Conservation (phyloP, 1,139 yeast species). For the Ogataea hybrid region DNA sequence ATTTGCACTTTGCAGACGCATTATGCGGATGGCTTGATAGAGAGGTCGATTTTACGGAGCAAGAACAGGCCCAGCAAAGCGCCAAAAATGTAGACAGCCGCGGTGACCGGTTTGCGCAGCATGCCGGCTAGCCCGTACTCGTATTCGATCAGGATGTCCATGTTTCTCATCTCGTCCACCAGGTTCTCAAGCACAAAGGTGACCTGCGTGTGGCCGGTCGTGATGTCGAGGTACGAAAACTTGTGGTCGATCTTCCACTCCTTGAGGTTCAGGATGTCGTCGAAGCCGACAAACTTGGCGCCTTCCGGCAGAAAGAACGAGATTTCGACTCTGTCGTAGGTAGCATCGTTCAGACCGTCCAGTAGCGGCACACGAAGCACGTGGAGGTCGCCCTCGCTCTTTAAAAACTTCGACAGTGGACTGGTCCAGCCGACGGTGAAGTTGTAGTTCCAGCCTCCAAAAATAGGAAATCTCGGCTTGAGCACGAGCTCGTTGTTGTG, state of each 20-base stretch:
- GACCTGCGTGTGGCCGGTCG: constrained; percentile 78
- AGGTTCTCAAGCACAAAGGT: constrained; percentile 59
- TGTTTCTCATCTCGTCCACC: constrained; percentile 64
- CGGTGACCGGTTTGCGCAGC: constrained; percentile 62
- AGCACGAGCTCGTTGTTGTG: constrained; percentile 51
- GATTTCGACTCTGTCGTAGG: constrained; percentile 62
- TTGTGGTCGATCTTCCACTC: constrained; percentile 41
- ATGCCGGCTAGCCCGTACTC: constrained; percentile 52
- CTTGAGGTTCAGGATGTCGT: constrained; percentile 52
- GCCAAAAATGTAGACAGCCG: constrained; percentile 61
- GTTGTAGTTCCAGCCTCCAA: constrained; percentile 96
- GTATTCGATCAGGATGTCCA: constrained; percentile 62
- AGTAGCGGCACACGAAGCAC: constrained; percentile 68
- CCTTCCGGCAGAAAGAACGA: constrained; percentile 86
- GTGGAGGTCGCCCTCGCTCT: constrained; percentile 47
- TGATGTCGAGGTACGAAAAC: constrained; percentile 72
- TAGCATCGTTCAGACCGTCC: constrained; percentile 66
- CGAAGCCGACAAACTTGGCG: constrained; percentile 58
- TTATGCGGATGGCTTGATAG: constrained; percentile 23
- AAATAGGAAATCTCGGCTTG: constrained; percentile 86
- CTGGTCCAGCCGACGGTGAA: constrained; percentile 93
- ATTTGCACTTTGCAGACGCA: background rate
- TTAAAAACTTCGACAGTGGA: constrained; percentile 50
- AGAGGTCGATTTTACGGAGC: constrained; percentile 41
- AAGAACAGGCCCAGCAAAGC: constrained; percentile 60